These are phyloP conservation scores for Chenopodium album DNA, from an alignment of 148 eudicot species.

Conservation along the genomic window DNA sequence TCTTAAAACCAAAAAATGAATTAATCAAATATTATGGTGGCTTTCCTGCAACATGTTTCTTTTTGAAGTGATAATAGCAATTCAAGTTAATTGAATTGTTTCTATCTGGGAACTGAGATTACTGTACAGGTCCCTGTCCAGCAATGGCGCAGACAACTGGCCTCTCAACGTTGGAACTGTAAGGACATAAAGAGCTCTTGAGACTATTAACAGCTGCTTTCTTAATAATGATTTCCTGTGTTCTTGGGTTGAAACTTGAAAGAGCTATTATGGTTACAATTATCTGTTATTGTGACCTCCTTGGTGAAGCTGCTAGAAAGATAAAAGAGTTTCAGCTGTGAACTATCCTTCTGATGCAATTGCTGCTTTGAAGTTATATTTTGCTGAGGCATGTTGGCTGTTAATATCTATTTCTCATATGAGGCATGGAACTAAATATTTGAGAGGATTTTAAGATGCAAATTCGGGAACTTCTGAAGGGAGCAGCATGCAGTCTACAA, in stretches of 20 bases:
- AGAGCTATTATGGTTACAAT: not conserved
- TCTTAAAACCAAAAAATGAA: not conserved
- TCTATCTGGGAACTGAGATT: not conserved
- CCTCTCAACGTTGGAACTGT: constrained; percentile 29
- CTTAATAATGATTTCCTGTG: constrained; percentile 5
- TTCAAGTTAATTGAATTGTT: not conserved
- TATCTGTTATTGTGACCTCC: not conserved
- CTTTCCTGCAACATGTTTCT: too few relatives aligned
- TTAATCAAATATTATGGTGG: not conserved
- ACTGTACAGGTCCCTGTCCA: constrained; percentile 56
- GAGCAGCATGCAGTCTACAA: not conserved
- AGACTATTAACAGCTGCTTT: not conserved
- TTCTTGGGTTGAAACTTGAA: not conserved
- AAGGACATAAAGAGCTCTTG: constrained; percentile 12
- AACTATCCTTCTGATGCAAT: not conserved
- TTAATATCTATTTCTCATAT: not conserved
- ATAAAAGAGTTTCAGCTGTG: not conserved
- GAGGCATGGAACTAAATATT: not conserved
- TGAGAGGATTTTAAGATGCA: not conserved
- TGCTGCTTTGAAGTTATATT: not conserved
- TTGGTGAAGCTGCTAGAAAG: constrained; percentile 7
- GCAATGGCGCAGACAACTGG: constrained; percentile 80
- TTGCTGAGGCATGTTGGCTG: not conserved
- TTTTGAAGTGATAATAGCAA: too few relatives aligned
- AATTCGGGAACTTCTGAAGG: not conserved